Base-by-base conservation (phyloP, 1,284 basidiomycete species). In the Bothia castanella region DNA sequence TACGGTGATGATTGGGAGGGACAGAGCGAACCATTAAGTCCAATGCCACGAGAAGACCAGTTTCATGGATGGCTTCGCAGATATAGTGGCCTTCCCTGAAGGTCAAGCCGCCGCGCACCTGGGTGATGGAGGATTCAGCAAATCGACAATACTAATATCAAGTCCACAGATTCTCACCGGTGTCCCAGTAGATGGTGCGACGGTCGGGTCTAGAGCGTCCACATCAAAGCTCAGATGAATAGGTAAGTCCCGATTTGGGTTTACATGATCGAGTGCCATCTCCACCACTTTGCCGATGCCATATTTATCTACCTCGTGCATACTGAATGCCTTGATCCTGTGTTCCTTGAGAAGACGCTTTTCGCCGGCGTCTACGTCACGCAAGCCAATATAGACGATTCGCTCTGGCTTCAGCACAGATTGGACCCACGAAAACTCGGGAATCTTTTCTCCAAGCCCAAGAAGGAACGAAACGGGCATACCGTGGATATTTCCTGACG, bases 61-160 rank as follows among this genome's bases (percentile, higher is more conserved):
- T 99, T 76, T 98, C 93, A 58, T 86, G 85, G 39, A 99, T 80
- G 4, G 90, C 87, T 72, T 99, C 97, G 66, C 92, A 95, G 63
- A 98, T 97, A 71, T 96, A 97, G 71, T 95, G 90, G 11, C 96
- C 97, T 69, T 99, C 97, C 56, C 97, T 79, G 77, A 99, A 99
- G 14, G 91, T 96, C 54, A 99, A 74, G 13, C 97, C 97, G 12
- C 97, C 97, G 59, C 96, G 89, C 16, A 96, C 89, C 82, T 86
- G 56, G 16, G 16, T 10, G 19, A 45, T 42, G 34, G 48, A 38
- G 34, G 25, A 51, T 43, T 42, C 39, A 54, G 40, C 23, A 30
- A 25, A 9, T 20, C n/a, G 35, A 27, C 16, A 36, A 25, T 1
- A 20, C 9, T 23, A n/a, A 17, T n/a, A 42, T 10, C 21, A 35